Conservation (phyloP, 2,329 filamentous ascomycete species). For the Calonectria hongkongensis region DNA sequence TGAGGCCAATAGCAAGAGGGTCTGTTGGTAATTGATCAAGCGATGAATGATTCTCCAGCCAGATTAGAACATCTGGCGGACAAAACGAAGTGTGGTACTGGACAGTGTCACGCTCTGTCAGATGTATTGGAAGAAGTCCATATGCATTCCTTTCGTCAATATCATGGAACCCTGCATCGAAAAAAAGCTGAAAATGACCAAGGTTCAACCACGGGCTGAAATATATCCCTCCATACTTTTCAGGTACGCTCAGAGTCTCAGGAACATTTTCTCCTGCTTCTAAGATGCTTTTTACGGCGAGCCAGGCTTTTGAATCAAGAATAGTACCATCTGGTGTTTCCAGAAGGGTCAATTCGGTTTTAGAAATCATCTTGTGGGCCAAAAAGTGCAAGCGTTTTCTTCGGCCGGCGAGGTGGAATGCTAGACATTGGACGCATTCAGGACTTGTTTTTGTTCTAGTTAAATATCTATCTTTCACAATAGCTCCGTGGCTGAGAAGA, state of each 20-base stretch:
- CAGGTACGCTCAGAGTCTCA: neutral
- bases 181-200: neutral
- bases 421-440: neutral
- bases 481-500: neutral
- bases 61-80: neutral
- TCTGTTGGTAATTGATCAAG: neutral
- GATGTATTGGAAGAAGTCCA: neutral
- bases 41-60: neutral
- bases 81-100: neutral
- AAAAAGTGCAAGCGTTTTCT: too few relatives aligned
- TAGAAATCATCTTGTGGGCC: too few relatives aligned
- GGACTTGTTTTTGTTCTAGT: fast-evolving
- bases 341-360: too few relatives aligned
- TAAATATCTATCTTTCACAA: neutral
- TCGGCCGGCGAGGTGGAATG: neutral
- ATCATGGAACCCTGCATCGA: conserved; percentile 6
- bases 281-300: neutral
- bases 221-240: conserved; percentile 19
- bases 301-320: neutral
- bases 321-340: neutral
- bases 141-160: neutral
- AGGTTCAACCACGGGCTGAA: neutral
- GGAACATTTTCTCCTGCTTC: neutral
- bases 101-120: too few relatives aligned
- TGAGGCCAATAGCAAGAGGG: conserved; percentile 1